Percentiles rank a stretch among this genome's conserved stretches.
phyloP scores from a whole-genome alignment of 352 stramenopile genomes.

The Pythium sp. region DNA sequence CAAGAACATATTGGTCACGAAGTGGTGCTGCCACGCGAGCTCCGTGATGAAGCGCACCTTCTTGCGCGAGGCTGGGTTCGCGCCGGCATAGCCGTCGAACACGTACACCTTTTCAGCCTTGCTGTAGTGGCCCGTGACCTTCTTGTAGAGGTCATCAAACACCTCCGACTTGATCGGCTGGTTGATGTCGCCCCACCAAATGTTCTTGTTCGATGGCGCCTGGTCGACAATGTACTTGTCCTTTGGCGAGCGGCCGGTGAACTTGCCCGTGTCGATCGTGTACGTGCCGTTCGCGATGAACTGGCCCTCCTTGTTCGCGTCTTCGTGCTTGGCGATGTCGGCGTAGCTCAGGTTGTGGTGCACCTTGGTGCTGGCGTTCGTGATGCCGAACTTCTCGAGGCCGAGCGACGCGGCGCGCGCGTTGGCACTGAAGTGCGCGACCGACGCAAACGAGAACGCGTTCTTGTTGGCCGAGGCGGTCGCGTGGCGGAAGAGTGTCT shows the following conservation, averaged over 20 bases:
- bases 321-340: slow-evolving; percentile 94
- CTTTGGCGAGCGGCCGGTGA: slow-evolving; percentile 97
- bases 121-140: slow-evolving; percentile 93
- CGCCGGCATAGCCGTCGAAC: slow-evolving; percentile 95
- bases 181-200: slow-evolving; percentile 98
- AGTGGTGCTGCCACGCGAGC: slow-evolving; percentile 98
- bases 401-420: slow-evolving; percentile 23
- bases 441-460: slow-evolving; percentile 21
- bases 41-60: slow-evolving; percentile 98
- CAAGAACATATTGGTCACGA: slow-evolving; percentile 97
- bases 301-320: slow-evolving; percentile 90
- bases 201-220: slow-evolving; percentile 88
- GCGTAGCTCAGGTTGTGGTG: slow-evolving; percentile 96
- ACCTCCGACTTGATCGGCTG: slow-evolving; percentile 91
- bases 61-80: slow-evolving; percentile 89
- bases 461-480: slow-evolving; percentile 18
- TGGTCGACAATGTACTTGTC: slow-evolving; percentile 98
- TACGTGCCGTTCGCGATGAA: slow-evolving; percentile 93
- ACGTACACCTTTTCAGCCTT: slow-evolving; percentile 93
- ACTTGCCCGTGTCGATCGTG: slow-evolving; percentile 98
- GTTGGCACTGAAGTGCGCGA: slow-evolving; percentile 25
- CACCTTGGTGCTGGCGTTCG: slow-evolving; percentile 85
- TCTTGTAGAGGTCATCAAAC: slow-evolving; percentile 96
- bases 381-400: slow-evolving; percentile 92
- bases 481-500: slow-evolving; percentile 34